These are phyloP conservation scores for Euphorbia peplus DNA, from an alignment of 345 rosid species.

Conservation along the genomic window DNA sequence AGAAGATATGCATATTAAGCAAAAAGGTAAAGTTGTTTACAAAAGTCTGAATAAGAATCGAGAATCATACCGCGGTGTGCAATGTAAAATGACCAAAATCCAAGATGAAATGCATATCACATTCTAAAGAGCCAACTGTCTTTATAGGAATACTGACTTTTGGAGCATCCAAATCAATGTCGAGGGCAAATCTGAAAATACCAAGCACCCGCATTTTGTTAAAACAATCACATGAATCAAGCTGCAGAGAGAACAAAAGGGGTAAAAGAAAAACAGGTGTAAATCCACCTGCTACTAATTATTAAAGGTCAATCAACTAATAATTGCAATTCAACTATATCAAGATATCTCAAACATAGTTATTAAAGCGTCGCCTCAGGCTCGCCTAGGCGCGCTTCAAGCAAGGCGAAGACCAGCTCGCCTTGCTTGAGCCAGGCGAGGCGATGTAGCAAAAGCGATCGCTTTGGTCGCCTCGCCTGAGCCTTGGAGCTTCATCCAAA, in stretches of 20 bases:
- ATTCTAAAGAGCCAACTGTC: slow-evolving; percentile 53
- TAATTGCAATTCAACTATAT: slow-evolving; percentile 1
- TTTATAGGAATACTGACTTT: slow-evolving; percentile 88
- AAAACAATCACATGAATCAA: background rate
- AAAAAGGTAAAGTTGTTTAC: slow-evolving; percentile 18
- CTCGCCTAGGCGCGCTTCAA: too few species aligned
- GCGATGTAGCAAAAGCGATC: too few species aligned
- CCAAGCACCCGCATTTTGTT: slow-evolving; percentile 14
- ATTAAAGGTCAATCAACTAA: background rate
- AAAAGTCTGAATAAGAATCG: slow-evolving; percentile 17
- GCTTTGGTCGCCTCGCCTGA: too few species aligned
- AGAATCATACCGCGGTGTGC: slow-evolving; percentile 65
- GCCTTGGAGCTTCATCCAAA: too few species aligned
- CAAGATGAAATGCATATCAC: slow-evolving; percentile 79
- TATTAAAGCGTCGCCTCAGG: too few species aligned
- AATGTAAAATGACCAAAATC: slow-evolving; percentile 96
- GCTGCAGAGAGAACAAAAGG: background rate
- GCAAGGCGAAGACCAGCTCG: too few species aligned
- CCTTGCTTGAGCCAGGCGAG: too few species aligned
- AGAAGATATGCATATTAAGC: slow-evolving; percentile 20
- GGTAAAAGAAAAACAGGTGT: background rate
- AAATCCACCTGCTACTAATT: background rate
- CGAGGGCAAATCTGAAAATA: slow-evolving; percentile 82
- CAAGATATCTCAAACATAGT: too few species aligned
- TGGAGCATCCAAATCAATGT: slow-evolving; percentile 98